Percentiles rank a stretch among this genome's conserved stretches.
Conservation (phyloP, 73 alveolate species). For the Paraurostyla sp. region DNA sequence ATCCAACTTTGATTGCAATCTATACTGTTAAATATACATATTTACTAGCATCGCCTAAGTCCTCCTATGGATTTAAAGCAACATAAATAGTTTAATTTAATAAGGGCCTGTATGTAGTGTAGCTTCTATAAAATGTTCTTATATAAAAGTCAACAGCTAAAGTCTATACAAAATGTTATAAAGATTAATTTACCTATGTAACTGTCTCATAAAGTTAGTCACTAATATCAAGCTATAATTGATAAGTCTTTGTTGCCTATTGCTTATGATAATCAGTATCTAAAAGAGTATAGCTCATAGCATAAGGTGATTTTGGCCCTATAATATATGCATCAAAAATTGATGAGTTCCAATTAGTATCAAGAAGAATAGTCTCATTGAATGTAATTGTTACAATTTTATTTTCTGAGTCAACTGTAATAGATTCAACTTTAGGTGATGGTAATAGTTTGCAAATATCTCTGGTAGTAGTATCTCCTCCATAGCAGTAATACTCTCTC, state of each 20-base stretch:
- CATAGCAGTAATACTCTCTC: constrained; percentile 35
- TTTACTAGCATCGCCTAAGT: background rate
- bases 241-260: background rate
- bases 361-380: constrained; percentile 26
- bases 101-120: constrained; percentile 36
- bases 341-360: constrained; percentile 29
- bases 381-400: background rate
- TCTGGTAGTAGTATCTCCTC: constrained; percentile 52
- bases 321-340: background rate
- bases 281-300: background rate
- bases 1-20: constrained; percentile 33
- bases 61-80: background rate
- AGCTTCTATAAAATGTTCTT: background rate
- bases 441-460: constrained; percentile 18
- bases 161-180: background rate
- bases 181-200: background rate
- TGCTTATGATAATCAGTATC: constrained; percentile 1
- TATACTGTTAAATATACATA: background rate
- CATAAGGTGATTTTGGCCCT: constrained; percentile 52
- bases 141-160: background rate
- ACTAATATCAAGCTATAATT: background rate
- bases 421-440: constrained; percentile 11
- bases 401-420: constrained; percentile 12
- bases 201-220: constrained; percentile 28
- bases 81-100: constrained; percentile 9